Evolutionary conservation across 2,329 filamentous ascomycete genomes (phyloP).

Genomic region (Aureobasidium subglaciale): DNA sequence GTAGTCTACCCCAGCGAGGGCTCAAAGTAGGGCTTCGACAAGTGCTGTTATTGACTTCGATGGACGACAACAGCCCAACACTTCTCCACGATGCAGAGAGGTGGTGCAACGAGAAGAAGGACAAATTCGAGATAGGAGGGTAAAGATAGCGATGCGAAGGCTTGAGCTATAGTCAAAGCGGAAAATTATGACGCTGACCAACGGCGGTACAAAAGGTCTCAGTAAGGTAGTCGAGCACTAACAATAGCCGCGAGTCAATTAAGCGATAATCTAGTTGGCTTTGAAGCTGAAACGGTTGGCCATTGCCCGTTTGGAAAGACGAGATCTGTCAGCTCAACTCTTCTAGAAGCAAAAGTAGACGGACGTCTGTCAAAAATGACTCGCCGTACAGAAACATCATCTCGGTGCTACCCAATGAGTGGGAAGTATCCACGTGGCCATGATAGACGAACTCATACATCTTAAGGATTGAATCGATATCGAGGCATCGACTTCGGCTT

Average conservation of each 20-base stretch:
- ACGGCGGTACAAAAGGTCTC: background rate
- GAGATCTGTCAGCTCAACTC: slow-evolving; percentile 4
- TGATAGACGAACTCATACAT: background rate
- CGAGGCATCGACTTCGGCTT: background rate
- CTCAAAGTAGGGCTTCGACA: background rate
- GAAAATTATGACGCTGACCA: background rate
- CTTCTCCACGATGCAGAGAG: background rate
- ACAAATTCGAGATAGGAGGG: background rate
- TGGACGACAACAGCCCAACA: background rate
- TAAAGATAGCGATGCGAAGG: background rate
- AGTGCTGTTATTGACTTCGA: background rate
- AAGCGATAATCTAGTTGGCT: background rate
- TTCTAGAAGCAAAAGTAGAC: background rate
- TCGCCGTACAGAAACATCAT: background rate
- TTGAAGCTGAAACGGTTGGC: background rate
- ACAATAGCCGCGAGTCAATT: background rate
- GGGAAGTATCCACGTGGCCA: background rate
- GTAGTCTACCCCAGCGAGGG: background rate
- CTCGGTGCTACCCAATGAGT: background rate
- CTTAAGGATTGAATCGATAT: background rate
- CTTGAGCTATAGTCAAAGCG: background rate
- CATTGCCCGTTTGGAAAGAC: slow-evolving; percentile 1
- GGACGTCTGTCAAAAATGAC: background rate
- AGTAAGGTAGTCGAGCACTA: background rate
- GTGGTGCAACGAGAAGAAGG: background rate